These are phyloP conservation scores for Penicillium psychrosexuale DNA, from an alignment of 2,329 filamentous ascomycete species.

Conservation along the genomic window DNA sequence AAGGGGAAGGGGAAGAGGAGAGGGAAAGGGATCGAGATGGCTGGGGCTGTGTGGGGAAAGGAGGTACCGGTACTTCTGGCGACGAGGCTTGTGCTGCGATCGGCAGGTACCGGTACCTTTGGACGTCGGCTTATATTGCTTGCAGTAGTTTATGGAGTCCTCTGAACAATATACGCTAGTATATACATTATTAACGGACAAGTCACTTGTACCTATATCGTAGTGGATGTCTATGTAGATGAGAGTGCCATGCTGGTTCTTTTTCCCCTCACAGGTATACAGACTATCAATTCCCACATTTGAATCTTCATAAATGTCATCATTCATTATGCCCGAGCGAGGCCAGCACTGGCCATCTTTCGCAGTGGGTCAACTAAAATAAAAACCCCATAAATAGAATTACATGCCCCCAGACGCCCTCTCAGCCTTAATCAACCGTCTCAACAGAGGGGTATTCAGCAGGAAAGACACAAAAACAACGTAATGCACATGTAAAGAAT, in stretches of 20 bases:
- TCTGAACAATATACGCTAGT: neutral
- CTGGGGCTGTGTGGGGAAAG: constrained; percentile 14
- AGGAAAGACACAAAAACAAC: neutral
- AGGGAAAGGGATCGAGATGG: neutral
- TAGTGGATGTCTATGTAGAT: neutral
- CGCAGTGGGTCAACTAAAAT: neutral
- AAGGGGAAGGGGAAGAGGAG: neutral
- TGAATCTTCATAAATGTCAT: constrained; percentile 18
- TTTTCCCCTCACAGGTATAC: constrained; percentile 4
- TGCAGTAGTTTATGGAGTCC: neutral
- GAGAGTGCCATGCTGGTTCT: neutral
- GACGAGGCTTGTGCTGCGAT: neutral
- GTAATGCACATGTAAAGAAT: neutral
- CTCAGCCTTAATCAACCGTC: constrained; percentile 1
- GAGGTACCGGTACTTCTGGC: constrained; percentile 6
- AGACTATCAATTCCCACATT: constrained; percentile 1
- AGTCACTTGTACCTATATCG: neutral
- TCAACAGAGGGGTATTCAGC: constrained; percentile 8
- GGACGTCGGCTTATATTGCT: neutral
- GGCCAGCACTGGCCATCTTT: neutral
- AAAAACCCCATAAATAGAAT: neutral
- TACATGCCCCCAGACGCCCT: neutral
- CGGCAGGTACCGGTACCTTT: constrained; percentile 3
- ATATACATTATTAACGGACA: neutral
- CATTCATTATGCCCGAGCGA: constrained; percentile 14